Conservation (phyloP, 2,329 filamentous ascomycete genomes). For the Lasiodiplodia sp. region DNA sequence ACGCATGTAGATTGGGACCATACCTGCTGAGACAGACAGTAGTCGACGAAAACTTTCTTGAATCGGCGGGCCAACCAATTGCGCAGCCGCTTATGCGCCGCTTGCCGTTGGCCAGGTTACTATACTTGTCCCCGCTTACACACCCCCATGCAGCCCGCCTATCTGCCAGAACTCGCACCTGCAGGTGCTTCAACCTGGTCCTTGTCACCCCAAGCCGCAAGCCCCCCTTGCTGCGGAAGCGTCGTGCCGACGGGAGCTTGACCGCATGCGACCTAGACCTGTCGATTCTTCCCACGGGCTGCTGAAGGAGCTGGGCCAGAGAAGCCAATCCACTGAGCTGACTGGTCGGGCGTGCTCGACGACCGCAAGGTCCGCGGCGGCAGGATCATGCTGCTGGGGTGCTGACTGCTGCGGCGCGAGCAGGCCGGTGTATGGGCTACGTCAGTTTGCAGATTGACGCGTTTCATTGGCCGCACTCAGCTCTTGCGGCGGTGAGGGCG, state of each 20-base stretch:
- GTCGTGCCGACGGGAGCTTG: constrained; percentile 27
- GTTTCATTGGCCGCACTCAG: neutral
- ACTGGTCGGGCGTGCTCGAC: neutral
- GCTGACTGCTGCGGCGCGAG: constrained; percentile 18
- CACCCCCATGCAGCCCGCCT: constrained; percentile 16
- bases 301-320: neutral
- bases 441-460: neutral
- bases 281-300: constrained; percentile 4
- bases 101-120: neutral
- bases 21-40: neutral
- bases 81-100: neutral
- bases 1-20: neutral
- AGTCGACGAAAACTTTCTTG: neutral
- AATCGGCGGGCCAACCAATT: neutral
- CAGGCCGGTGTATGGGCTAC: constrained; percentile 4
- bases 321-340: neutral
- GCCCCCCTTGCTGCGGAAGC: constrained; percentile 26
- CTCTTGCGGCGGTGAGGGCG: constrained; percentile 8
- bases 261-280: neutral
- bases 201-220: constrained; percentile 6
- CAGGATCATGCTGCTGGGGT: neutral
- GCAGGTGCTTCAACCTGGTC: constrained; percentile 4
- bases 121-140: constrained; percentile 19
- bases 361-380: neutral
- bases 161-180: constrained; percentile 16